phyloP scores from a whole-genome alignment of 2,329 filamentous ascomycete genomes.

The Tolypocladium nubicola region DNA sequence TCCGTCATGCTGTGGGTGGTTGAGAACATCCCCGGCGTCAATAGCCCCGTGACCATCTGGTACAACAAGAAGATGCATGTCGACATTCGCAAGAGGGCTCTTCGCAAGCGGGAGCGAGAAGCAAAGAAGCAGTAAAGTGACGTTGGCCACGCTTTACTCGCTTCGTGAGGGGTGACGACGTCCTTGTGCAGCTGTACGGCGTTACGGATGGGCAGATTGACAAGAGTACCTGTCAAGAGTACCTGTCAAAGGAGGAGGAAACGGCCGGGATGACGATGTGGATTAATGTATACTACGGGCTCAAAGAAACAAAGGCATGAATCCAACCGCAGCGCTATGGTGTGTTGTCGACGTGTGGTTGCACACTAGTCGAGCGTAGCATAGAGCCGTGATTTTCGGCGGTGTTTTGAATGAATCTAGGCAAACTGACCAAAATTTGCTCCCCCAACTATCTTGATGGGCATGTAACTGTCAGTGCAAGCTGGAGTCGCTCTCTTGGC shows the following conservation, averaged over 20 bases:
- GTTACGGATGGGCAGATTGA: constrained; percentile 14
- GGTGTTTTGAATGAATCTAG: neutral
- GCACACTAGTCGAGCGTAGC: neutral
- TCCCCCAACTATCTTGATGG: too few species aligned
- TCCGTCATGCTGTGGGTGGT: constrained; percentile 79
- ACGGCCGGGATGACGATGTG: too few species aligned
- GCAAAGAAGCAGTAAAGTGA: constrained; percentile 50
- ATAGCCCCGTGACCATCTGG: constrained; percentile 33
- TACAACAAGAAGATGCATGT: constrained; percentile 62
- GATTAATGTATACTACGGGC: neutral
- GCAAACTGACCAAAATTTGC: too few species aligned
- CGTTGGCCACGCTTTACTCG: neutral
- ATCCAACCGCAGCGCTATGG: neutral
- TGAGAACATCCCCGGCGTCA: constrained; percentile 44
- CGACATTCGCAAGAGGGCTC: constrained; percentile 69
- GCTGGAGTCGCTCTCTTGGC: neutral
- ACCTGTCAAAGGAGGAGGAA: neutral
- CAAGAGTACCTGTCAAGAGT: neutral
- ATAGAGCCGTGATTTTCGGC: too few species aligned
- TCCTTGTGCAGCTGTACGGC: neutral
- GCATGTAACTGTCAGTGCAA: neutral
- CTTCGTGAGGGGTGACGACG: neutral
- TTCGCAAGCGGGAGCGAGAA: constrained; percentile 76
- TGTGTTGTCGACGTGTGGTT: too few species aligned
- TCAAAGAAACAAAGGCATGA: neutral